Percentiles rank a stretch among this genome's conserved stretches.
These are phyloP conservation scores for Auricularia cornea DNA, from an alignment of 768 basidiomycete species.

Conservation along the genomic window DNA sequence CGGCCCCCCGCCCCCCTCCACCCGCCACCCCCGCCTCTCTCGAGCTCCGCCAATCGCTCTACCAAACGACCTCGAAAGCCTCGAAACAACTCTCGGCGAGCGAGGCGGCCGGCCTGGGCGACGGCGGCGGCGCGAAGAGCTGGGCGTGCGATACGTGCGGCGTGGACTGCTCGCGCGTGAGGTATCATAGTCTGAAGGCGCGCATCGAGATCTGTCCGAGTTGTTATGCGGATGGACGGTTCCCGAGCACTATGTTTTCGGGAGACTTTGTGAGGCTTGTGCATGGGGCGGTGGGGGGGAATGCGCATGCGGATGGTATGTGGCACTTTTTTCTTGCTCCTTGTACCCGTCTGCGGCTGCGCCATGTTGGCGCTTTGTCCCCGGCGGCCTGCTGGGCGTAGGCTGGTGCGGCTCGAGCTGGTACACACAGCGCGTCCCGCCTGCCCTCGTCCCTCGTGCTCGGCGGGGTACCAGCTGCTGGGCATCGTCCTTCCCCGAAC, in stretches of 20 bases:
- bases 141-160: conserved; percentile 93
- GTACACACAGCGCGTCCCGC: no score
- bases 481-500: no score
- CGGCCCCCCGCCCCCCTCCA: conserved; percentile 31
- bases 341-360: no score
- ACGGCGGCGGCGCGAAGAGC: conserved; percentile 35
- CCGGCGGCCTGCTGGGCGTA: no score
- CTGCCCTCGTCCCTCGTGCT: no score
- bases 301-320: background rate
- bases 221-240: conserved; percentile 94
- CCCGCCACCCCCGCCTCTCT: conserved; percentile 64
- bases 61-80: conserved; percentile 81
- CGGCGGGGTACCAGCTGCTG: no score
- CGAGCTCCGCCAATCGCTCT: conserved; percentile 81
- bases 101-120: conserved; percentile 61
- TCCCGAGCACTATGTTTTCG: conserved; percentile 92
- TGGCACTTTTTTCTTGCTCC: conserved; percentile 14
- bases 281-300: conserved; percentile 19
- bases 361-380: no score
- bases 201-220: conserved; percentile 85
- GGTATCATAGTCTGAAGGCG: conserved; percentile 90
- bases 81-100: conserved; percentile 56
- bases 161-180: conserved; percentile 77
- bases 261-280: conserved; percentile 93
- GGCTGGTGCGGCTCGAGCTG: no score